Evolutionary conservation across 2,329 filamentous ascomycete species (phyloP).

Genomic region (Aspergillus uvarum): DNA sequence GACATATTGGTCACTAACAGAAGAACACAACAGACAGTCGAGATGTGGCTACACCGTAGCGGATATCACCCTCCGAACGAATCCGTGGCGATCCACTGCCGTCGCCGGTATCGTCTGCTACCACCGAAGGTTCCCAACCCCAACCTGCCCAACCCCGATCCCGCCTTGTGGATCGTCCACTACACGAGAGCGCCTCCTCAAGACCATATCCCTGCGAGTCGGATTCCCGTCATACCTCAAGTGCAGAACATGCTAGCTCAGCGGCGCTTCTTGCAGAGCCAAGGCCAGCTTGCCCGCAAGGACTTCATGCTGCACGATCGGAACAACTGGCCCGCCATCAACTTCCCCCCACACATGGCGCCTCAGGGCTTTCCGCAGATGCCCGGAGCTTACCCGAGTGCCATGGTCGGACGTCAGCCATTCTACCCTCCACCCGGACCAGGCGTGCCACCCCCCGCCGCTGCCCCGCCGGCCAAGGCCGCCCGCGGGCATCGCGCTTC

Average conservation of each 20-base stretch:
- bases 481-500: slow-evolving; percentile 48
- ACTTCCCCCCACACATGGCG: slow-evolving; percentile 58
- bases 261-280: slow-evolving; percentile 63
- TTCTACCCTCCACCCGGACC: slow-evolving; percentile 35
- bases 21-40: slow-evolving; percentile 65
- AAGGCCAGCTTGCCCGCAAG: slow-evolving; percentile 81
- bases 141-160: slow-evolving; percentile 70
- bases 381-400: slow-evolving; percentile 44
- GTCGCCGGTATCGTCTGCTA: slow-evolving; percentile 81
- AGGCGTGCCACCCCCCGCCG: slow-evolving; percentile 27
- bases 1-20: slow-evolving; percentile 5
- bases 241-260: slow-evolving; percentile 45
- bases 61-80: slow-evolving; percentile 76
- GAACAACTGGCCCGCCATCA: slow-evolving; percentile 83
- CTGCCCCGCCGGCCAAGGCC: slow-evolving; percentile 30
- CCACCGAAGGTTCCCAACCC: slow-evolving; percentile 69
- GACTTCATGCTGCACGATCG: slow-evolving; percentile 94
- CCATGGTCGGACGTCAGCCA: slow-evolving; percentile 38
- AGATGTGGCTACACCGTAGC: slow-evolving; percentile 78
- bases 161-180: slow-evolving; percentile 86
- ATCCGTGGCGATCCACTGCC: slow-evolving; percentile 70
- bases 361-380: slow-evolving; percentile 54
- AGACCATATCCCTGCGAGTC: slow-evolving; percentile 67
- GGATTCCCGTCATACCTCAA: slow-evolving; percentile 50
- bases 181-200: slow-evolving; percentile 75